Conservation (phyloP, 805 yeast genomes). For the Ogataea pignaliae region DNA sequence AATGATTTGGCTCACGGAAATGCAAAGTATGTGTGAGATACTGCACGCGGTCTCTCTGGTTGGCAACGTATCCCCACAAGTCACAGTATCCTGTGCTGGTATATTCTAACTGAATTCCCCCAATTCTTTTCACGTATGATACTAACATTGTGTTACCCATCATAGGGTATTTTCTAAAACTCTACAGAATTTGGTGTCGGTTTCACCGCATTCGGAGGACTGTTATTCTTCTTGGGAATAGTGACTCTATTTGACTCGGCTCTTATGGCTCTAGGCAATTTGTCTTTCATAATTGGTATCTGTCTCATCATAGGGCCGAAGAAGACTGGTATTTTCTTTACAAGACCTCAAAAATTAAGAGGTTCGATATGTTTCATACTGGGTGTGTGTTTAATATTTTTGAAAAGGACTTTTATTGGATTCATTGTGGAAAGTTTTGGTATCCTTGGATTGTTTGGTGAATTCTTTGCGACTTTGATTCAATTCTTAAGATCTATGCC, state of each 20-base stretch:
- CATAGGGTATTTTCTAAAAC: not conserved
- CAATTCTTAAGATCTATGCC: constrained; percentile 87
- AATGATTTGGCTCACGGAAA: constrained; percentile 72
- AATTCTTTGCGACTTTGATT: constrained; percentile 84
- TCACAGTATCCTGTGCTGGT: not conserved
- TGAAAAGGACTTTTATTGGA: constrained; percentile 78
- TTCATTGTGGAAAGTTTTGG: constrained; percentile 84
- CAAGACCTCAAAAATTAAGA: constrained; percentile 80
- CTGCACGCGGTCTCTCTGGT: not conserved
- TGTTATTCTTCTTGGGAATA: constrained; percentile 78
- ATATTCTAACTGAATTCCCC: not conserved
- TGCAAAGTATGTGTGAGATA: constrained; percentile 53
- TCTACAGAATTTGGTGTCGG: constrained; percentile 81
- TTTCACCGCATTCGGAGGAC: constrained; percentile 79
- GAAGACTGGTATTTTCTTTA: constrained; percentile 75
- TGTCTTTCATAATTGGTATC: constrained; percentile 75
- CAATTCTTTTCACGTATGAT: not conserved
- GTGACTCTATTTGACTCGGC: constrained; percentile 86
- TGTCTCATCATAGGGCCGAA: constrained; percentile 83
- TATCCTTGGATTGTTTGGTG: constrained; percentile 84
- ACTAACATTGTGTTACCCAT: constrained; percentile 1
- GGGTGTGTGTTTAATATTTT: constrained; percentile 73
- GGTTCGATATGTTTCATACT: constrained; percentile 75
- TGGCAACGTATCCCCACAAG: not conserved
- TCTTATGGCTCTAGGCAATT: constrained; percentile 83